Evolutionary conservation across 2,329 filamentous ascomycete species (phyloP), one percentile per base, ranked within the genome.

Genomic region (Fusarium xyrophilum): DNA sequence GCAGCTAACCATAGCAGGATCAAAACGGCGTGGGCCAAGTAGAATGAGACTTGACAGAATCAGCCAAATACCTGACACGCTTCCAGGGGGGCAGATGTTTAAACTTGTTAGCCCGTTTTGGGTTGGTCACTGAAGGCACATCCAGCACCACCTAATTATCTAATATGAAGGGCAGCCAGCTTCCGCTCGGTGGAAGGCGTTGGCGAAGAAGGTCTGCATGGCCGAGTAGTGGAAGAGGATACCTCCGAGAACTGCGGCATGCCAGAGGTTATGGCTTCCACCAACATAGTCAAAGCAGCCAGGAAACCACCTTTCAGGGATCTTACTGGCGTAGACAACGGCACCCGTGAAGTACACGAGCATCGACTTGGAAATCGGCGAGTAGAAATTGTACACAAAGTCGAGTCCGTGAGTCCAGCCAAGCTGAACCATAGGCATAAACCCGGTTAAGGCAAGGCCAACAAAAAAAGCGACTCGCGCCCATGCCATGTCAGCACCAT

Each of bases 141-240:
- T 44, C 23, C 23, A 25, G 32, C 58, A 13, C 14, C 8, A 25
- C 28, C 23, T 19, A 33, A 28, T 11, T 33, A 25, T 67, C 80
- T 72, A 88, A 69, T 85, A 87, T 3, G 81, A 76, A 23, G 85
- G 83, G 74, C 86, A 89, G n/a, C 85, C 85, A 47, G 80, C 84
- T 76, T 88, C 77, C 4, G 91, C 91, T 63, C 91, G 86, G 69
- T 84, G 80, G 79, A 95, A 95, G 14, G 92, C 92, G 40, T 85
- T 86, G 7, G 91, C 85, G 76, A 99, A 99, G 79, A 99, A 96
- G 58, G 93, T 88, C 79, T 97, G 92, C 95, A 99, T 97, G 21
- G 96, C 96, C 25, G 87, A 86, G 80, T 98, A 99, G 79, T 99
- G 96, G 78, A 97, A 98, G n/a, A 98, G 80, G 60, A 99, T 99